Conservation (phyloP, 768 basidiomycete genomes). For the Cyclocybe cylindracea region DNA sequence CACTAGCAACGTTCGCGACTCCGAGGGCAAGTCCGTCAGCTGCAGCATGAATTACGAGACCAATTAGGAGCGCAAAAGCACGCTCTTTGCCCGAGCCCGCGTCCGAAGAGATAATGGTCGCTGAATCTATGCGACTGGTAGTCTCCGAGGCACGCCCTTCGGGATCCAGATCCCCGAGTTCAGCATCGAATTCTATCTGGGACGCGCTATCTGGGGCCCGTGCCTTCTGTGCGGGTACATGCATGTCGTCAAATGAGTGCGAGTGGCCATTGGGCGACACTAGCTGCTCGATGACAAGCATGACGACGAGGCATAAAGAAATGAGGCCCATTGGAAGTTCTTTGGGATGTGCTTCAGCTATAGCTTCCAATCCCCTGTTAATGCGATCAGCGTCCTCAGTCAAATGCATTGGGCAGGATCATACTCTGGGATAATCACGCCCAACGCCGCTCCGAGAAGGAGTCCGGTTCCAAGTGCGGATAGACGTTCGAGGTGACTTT, state of each 20-base stretch:
- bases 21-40: conserved; percentile 94
- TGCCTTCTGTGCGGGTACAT: conserved; percentile 9
- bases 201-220: conserved; percentile 9
- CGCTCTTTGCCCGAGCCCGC: conserved; percentile 28
- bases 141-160: conserved; percentile 23
- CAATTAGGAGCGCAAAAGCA: conserved; percentile 78
- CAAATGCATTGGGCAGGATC: conserved; percentile 29
- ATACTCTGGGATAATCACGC: conserved; percentile 93
- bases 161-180: conserved; percentile 56
- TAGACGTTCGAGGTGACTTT: conserved; percentile 42
- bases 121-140: conserved; percentile 1
- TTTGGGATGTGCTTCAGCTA: conserved; percentile 35
- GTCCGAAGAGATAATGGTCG: conserved; percentile 8
- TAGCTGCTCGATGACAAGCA: conserved; percentile 71
- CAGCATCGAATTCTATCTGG: conserved; percentile 59
- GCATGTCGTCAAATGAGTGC: conserved; percentile 17
- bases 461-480: conserved; percentile 76
- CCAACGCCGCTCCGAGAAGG: conserved; percentile 85
- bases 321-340: conserved; percentile 53
- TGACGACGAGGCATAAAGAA: conserved; percentile 64
- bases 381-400: background rate
- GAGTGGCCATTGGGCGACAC: conserved; percentile 51
- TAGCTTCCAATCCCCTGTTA: conserved; percentile 71
- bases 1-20: conserved; percentile 48
- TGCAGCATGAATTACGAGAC: conserved; percentile 83